A percentile compares a stretch with the other conserved stretches of the same genome.
Evolutionary conservation across 2,329 filamentous ascomycete species (phyloP).

Genomic region (Aspergillus candidus): DNA sequence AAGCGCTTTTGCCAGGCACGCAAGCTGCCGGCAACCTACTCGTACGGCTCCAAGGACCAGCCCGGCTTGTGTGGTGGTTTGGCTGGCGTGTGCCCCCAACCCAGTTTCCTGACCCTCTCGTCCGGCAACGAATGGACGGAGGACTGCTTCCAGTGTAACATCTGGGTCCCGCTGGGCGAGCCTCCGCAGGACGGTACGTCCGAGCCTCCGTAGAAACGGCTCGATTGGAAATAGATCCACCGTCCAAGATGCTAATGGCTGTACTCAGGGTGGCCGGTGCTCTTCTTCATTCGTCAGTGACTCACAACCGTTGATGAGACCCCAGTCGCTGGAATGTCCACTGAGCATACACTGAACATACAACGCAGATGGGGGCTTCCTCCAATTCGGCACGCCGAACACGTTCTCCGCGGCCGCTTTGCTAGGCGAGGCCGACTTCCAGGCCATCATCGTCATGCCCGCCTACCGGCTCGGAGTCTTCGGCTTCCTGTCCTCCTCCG

Average conservation of each 20-base stretch:
- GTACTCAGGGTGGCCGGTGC: slow-evolving; percentile 49
- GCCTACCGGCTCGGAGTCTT: slow-evolving; percentile 53
- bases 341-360: neutral
- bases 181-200: slow-evolving; percentile 31
- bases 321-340: neutral
- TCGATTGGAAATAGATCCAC: neutral
- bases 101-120: slow-evolving; percentile 26
- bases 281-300: slow-evolving; percentile 51
- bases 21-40: slow-evolving; percentile 43
- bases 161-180: slow-evolving; percentile 49
- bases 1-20: slow-evolving; percentile 48
- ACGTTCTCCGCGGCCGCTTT: slow-evolving; percentile 41
- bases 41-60: slow-evolving; percentile 45
- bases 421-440: slow-evolving; percentile 45
- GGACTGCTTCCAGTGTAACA: slow-evolving; percentile 52
- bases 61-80: slow-evolving; percentile 42
- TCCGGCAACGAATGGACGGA: slow-evolving; percentile 39
- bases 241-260: no score
- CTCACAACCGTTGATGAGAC: neutral
- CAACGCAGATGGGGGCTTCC: slow-evolving; percentile 48
- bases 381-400: slow-evolving; percentile 52
- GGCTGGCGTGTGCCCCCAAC: slow-evolving; percentile 47
- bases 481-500: slow-evolving; percentile 49
- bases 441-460: slow-evolving; percentile 49
- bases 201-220: neutral